phyloP scores from a whole-genome alignment of 2,329 filamentous ascomycete species.

The Colletotrichum shisoi region DNA sequence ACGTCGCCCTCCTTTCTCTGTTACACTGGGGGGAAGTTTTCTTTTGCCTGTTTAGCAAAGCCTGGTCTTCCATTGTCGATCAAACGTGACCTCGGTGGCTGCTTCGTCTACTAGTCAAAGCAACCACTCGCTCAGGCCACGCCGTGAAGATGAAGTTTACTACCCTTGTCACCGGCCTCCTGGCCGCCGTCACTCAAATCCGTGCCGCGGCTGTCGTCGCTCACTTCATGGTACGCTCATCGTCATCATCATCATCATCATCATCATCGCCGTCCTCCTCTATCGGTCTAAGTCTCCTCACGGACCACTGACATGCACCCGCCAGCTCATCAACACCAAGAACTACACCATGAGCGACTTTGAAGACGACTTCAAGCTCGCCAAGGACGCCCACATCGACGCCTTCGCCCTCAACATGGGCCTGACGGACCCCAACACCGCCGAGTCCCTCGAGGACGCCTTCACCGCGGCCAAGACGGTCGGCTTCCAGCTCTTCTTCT shows the following conservation, averaged over 20 bases:
- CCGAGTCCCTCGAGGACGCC: constrained; percentile 25
- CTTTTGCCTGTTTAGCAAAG: background rate
- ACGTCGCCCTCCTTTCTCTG: background rate
- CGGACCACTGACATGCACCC: background rate
- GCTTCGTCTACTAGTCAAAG: constrained; percentile 3
- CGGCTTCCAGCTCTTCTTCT: constrained; percentile 47
- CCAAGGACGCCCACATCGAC: constrained; percentile 51
- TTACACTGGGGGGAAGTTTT: background rate
- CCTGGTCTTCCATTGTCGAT: constrained; percentile 3
- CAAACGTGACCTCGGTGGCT: constrained; percentile 16
- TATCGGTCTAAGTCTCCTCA: background rate
- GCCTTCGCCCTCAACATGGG: constrained; percentile 44
- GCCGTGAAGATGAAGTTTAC: constrained; percentile 30
- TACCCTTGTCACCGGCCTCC: constrained; percentile 17
- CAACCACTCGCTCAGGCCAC: constrained; percentile 9
- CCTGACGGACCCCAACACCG: constrained; percentile 26
- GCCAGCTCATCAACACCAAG: constrained; percentile 34
- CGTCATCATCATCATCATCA: background rate
- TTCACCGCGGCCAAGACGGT: constrained; percentile 39
- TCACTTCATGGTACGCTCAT: constrained; percentile 36
- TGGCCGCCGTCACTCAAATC: constrained; percentile 24
- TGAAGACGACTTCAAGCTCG: constrained; percentile 57
- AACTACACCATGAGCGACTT: constrained; percentile 52
- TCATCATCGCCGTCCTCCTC: background rate
- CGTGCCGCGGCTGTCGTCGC: constrained; percentile 34